Percentiles rank a stretch among this genome's conserved stretches.
Evolutionary conservation across 768 basidiomycete species (phyloP).

Genomic region (Calvatia gigantea): DNA sequence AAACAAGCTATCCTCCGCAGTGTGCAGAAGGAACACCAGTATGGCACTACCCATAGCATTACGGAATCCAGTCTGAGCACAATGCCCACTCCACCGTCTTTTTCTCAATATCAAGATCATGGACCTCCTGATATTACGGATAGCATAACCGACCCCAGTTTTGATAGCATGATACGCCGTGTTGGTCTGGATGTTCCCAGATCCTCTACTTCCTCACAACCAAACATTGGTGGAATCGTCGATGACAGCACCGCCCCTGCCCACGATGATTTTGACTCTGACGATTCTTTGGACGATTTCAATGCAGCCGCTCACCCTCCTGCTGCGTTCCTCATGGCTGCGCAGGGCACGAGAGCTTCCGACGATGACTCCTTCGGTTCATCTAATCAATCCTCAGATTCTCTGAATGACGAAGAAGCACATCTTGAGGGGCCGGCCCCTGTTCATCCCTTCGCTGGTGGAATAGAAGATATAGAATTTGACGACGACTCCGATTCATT

Average conservation of each 20-base stretch:
- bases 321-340: conserved; percentile 67
- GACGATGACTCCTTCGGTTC: conserved; percentile 47
- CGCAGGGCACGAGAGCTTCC: conserved; percentile 30
- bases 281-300: conserved; percentile 54
- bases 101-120: conserved; percentile 58
- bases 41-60: conserved; percentile 19
- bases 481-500: conserved; percentile 55
- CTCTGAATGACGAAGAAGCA: conserved; percentile 45
- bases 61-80: conserved; percentile 66
- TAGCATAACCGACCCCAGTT: conserved; percentile 51
- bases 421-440: conserved; percentile 34
- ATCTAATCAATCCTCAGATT: conserved; percentile 58
- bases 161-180: conserved; percentile 69
- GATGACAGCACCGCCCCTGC: conserved; percentile 1
- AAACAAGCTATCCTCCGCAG: conserved; percentile 60
- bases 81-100: conserved; percentile 66
- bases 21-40: conserved; percentile 35
- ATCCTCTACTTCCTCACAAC: conserved; percentile 22
- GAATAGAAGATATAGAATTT: conserved; percentile 47
- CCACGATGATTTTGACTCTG: conserved; percentile 34
- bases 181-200: conserved; percentile 45
- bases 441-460: conserved; percentile 60
- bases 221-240: conserved; percentile 23
- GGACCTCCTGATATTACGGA: conserved; percentile 40
- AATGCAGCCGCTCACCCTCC: conserved; percentile 63